These are phyloP conservation scores for Fraxinus velutina DNA, from an alignment of 305 asterid genomes.

Conservation along the genomic window DNA sequence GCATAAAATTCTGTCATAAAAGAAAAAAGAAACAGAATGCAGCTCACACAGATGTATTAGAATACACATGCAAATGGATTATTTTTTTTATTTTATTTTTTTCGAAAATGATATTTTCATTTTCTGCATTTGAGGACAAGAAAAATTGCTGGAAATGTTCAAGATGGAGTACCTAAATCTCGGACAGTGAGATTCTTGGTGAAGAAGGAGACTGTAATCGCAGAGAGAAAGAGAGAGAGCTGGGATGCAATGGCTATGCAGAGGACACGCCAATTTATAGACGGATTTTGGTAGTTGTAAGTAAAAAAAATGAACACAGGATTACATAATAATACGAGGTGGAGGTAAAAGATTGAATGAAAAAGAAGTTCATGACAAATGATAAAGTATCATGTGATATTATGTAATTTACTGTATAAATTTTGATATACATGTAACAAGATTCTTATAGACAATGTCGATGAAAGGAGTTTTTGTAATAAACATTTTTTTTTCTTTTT, in stretches of 20 bases:
- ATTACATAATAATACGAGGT: too few relatives aligned
- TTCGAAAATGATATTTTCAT: conserved; percentile 3
- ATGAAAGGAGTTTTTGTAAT: not conserved
- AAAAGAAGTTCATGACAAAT: too few relatives aligned
- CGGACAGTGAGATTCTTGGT: conserved; percentile 19
- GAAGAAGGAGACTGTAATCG: conserved; percentile 16
- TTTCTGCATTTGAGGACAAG: not conserved
- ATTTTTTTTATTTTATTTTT: not conserved
- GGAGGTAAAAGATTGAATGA: too few relatives aligned
- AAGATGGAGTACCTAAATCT: conserved; percentile 40
- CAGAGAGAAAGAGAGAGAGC: conserved; percentile 14
- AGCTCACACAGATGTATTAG: conserved; percentile 5
- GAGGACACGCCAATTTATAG: conserved; percentile 28
- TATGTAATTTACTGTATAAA: too few relatives aligned
- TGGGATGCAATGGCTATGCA: conserved; percentile 24
- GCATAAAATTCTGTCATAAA: not conserved
- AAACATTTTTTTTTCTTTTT: not conserved
- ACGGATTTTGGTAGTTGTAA: not conserved
- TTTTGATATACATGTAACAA: too few relatives aligned
- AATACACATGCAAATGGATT: conserved; percentile 16
- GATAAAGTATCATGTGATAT: too few relatives aligned
- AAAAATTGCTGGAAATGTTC: conserved; percentile 6
- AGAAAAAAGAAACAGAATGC: not conserved
- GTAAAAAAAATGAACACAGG: not conserved
- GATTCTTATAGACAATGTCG: not conserved